Percentiles rank a stretch among this genome's conserved stretches.
These are phyloP conservation scores for Candida hungchunana DNA, from an alignment of 805 yeast genomes.

Conservation along the genomic window DNA sequence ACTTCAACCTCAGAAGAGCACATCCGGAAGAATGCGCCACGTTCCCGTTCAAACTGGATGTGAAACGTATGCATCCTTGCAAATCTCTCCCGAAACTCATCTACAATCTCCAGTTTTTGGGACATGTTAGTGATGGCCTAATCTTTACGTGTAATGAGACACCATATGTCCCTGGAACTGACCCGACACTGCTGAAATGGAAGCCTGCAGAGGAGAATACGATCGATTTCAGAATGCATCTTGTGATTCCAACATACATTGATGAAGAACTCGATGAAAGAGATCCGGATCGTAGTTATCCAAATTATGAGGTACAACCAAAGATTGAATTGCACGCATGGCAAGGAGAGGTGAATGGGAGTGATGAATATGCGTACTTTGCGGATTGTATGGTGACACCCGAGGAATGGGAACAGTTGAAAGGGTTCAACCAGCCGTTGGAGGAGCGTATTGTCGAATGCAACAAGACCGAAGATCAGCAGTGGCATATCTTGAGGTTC, in stretches of 20 bases:
- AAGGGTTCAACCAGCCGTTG: constrained; percentile 68
- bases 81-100: constrained; percentile 76
- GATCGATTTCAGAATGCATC: constrained; percentile 73
- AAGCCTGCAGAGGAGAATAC: constrained; percentile 96
- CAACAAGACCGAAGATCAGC: constrained; percentile 51
- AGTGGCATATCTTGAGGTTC: constrained; percentile 84
- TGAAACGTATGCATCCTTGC: constrained; percentile 85
- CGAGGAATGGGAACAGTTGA: constrained; percentile 77
- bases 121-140: constrained; percentile 90
- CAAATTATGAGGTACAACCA: constrained; percentile 81
- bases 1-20: constrained; percentile 58
- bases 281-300: constrained; percentile 69
- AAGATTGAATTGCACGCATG: constrained; percentile 64
- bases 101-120: constrained; percentile 61
- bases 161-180: constrained; percentile 88
- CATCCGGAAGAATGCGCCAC: constrained; percentile 70
- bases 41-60: constrained; percentile 81
- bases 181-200: constrained; percentile 85
- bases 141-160: constrained; percentile 88
- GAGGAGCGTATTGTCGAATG: constrained; percentile 90
- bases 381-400: constrained; percentile 58
- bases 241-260: constrained; percentile 53
- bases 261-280: constrained; percentile 58
- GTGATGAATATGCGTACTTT: constrained; percentile 57
- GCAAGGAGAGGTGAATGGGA: constrained; percentile 70